Evolutionary conservation across 208 protist species (phyloP), one percentile per base, ranked within the genome.

Genomic region (Acanthamoeba pearcei): DNA sequence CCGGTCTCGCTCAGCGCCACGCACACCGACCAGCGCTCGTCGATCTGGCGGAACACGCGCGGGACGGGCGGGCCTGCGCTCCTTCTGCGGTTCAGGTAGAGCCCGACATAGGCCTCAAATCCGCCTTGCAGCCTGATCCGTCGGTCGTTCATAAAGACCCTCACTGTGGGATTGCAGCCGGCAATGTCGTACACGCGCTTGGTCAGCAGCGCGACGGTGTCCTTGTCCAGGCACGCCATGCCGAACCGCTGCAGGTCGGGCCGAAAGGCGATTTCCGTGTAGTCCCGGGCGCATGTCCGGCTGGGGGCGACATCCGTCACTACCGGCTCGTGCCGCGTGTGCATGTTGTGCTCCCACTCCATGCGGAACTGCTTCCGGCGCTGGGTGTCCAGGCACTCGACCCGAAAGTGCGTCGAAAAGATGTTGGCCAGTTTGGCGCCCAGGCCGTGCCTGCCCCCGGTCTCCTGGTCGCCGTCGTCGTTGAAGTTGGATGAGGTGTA

Each of bases 401-500:
- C 97, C 64, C 98, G 97, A 90, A 99, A 99, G 62, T 98, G 95
- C 9, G 93, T 99, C 12, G 99, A 99, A 96, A 99, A 99, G 35
- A 99, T 99, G 97, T 99, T 99, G 42, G 99, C 99, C 53, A 99
- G 98, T 97, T 99, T 99, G 13, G 99, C 99, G 95, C 99, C 99
- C 95, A 99, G 99, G 32, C 99, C 98, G 96, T 99, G 99, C 55
- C 98, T 95, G 6, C 98, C 98, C 35, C 98, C 99, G 1, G 98
- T 99, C 95, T 99, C 99, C 96, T 99, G 98, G 42, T 97, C 97
- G 96, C 99, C 99, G 96, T 99, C 97, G 97, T 99, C 99, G 97
- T 99, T 99, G 32, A 97, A 99, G 24, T 42, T 42, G 38, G 98
- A 93, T 0, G 98, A 93, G 98, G 99, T 99, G 35, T 99, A 97